phyloP scores from a whole-genome alignment of 1,284 basidiomycete genomes.

The Cystobasidium slooffiae region DNA sequence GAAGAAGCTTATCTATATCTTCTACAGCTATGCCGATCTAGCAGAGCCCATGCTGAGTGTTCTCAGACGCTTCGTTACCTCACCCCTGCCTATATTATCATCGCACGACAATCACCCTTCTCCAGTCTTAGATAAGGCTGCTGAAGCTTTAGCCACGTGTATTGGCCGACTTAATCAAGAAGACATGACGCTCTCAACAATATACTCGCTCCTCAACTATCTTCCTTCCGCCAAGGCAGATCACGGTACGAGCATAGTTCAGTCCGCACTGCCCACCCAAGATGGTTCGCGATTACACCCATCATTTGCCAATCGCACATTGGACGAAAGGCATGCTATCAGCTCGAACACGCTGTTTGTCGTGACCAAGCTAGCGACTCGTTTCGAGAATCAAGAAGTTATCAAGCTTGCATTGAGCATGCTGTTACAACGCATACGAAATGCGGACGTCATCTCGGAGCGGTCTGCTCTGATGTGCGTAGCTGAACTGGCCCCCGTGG shows the following conservation, averaged over 20 bases:
- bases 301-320: constrained; percentile 32
- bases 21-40: constrained; percentile 73
- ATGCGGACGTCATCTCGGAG: constrained; percentile 10
- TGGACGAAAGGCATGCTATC: constrained; percentile 25
- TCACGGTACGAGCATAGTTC: constrained; percentile 53
- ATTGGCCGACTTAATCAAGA: constrained; percentile 86
- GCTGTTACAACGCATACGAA: constrained; percentile 32
- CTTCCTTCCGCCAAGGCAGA: constrained; percentile 73
- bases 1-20: not conserved
- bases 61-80: constrained; percentile 84
- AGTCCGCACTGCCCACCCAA: constrained; percentile 12
- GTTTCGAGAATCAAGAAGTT: constrained; percentile 16
- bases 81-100: constrained; percentile 84
- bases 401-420: constrained; percentile 37
- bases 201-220: constrained; percentile 93
- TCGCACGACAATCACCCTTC: constrained; percentile 61
- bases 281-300: constrained; percentile 8
- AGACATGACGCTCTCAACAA: constrained; percentile 88
- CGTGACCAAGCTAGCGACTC: constrained; percentile 27
- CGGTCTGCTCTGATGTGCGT: constrained; percentile 19
- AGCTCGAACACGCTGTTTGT: constrained; percentile 18
- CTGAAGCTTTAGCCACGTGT: constrained; percentile 85
- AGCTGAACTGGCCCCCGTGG: constrained; percentile 16
- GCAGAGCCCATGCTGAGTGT: constrained; percentile 77
- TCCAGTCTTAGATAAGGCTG: constrained; percentile 61